Conservation (phyloP, 139 green algal genomes). For the Deuterostichococcus epilithicus region DNA sequence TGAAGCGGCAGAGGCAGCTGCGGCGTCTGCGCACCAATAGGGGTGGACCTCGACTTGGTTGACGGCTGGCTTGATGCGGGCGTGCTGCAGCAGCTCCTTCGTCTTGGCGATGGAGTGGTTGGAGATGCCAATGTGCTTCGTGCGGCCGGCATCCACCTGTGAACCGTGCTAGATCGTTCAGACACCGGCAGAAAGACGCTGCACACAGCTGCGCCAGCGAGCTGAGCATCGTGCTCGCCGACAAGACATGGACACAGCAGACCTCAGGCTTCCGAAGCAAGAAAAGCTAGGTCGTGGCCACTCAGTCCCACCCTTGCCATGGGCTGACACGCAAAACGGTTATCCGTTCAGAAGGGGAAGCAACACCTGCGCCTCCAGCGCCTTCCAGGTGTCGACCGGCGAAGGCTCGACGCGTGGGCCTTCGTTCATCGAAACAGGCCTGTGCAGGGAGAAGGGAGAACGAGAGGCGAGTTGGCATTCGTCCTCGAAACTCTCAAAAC, state of each 20-base stretch:
- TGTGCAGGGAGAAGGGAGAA: conserved; percentile 33
- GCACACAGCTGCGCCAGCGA: too few species aligned
- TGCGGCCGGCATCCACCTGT: conserved; percentile 64
- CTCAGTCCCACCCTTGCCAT: too few species aligned
- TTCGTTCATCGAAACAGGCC: conserved; percentile 52
- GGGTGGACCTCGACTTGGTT: conserved; percentile 89
- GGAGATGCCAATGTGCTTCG: conserved; percentile 72
- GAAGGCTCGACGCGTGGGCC: conserved; percentile 54
- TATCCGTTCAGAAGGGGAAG: conserved; percentile 34
- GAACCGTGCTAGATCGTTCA: too few species aligned
- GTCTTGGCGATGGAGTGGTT: conserved; percentile 80
- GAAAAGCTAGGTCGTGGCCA: too few species aligned
- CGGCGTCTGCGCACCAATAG: conserved; percentile 79
- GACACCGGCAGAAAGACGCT: too few species aligned
- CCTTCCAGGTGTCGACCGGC: conserved; percentile 37
- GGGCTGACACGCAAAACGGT: too few species aligned
- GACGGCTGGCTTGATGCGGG: conserved; percentile 55
- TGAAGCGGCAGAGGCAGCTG: background rate
- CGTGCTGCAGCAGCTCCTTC: conserved; percentile 43
- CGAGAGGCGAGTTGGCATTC: too few species aligned
- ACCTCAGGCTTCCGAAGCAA: too few species aligned
- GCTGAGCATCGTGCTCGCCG: too few species aligned
- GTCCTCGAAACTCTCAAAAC: too few species aligned
- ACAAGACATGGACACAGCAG: too few species aligned
- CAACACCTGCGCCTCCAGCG: conserved; percentile 29